Evolutionary conservation across 2,329 filamentous ascomycete species (phyloP), one percentile per base, ranked within the genome.

Genomic region (Ophiostoma sp.): DNA sequence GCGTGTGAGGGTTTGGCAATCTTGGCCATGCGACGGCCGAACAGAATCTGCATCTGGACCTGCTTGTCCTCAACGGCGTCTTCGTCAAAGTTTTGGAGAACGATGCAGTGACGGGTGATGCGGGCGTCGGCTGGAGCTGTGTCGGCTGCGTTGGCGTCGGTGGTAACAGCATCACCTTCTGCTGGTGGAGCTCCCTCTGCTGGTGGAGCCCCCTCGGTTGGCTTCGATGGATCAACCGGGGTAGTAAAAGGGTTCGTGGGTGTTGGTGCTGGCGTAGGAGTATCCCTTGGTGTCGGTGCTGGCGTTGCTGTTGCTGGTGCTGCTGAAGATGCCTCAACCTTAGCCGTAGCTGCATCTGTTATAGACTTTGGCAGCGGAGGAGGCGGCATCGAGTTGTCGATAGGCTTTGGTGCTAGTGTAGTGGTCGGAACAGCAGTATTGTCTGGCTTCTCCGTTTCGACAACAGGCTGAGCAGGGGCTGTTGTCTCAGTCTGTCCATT

Each of bases 11-110:
- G 87, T 78, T 89, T 89, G 31, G 84, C 81, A 55, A 89, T 84
- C 76, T 84, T 88, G 77, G 79, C 85, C 87, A 90, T 89, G 77
- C 88, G 88, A 73, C 86, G 83, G 63, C 86, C 87, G 77, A 90
- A 89, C 28, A 90, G 82, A 69, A 90, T 86, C 75, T 86, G 86
- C 15, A 86, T 89, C 79, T 90, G 88, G 5, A 88, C 82, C 61
- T 84, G 82, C 77, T 87, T 87, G 75, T 90, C 87, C 76, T 85
- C 85, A 75, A 90, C 84, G 64, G 85, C 85, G 69, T 85, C 83
- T 61, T 88, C 85, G 77, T 90, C 84, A 78, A 90, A 90, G 75
- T 88, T 89, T 71, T 89, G 88, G 42, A 88, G 84, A 68, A 90
- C 86, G 74, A 89, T 88, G 79, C 87, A 85, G 77, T 87, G 87